Conservation (phyloP, 345 rosid genomes). For the Sonneratia alba region DNA sequence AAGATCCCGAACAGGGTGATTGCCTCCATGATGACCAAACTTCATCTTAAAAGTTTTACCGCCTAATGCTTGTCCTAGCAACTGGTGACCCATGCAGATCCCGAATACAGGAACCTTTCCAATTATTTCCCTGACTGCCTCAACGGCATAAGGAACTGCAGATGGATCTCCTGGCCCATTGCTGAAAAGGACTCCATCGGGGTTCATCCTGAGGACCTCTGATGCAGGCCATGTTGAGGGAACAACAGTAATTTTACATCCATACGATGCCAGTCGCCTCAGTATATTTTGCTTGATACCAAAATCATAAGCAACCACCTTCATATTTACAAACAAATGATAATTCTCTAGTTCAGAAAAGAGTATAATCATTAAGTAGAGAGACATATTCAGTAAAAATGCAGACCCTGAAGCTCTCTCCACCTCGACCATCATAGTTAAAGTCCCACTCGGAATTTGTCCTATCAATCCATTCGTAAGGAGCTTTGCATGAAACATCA, state of each 20-base stretch:
- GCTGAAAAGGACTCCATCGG: conserved; percentile 94
- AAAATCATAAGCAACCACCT: conserved; percentile 88
- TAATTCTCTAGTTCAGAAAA: conserved; percentile 5
- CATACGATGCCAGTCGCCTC: conserved; percentile 70
- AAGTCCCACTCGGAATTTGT: conserved; percentile 79
- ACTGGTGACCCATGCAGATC: conserved; percentile 97
- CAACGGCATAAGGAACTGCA: conserved; percentile 89
- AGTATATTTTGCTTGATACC: conserved; percentile 92
- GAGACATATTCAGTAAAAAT: background rate
- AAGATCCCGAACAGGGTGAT: conserved; percentile 77
- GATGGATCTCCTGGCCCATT: conserved; percentile 99
- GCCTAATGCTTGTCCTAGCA: conserved; percentile 93
- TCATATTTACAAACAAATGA: conserved; percentile 10
- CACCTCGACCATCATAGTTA: conserved; percentile 29
- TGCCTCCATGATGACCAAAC: conserved; percentile 97
- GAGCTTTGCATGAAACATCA: conserved; percentile 62
- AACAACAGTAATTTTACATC: conserved; percentile 81
- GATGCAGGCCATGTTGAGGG: conserved; percentile 89
- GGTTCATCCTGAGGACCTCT: conserved; percentile 68
- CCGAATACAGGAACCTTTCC: conserved; percentile 93
- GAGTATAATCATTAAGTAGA: conserved; percentile 3
- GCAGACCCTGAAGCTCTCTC: conserved; percentile 48
- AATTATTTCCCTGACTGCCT: conserved; percentile 63
- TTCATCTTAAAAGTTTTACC: conserved; percentile 96
- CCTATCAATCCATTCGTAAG: conserved; percentile 73